Evolutionary conservation across 345 rosid genomes (phyloP), one percentile per base, ranked within the genome.

Genomic region (Citrus maxima): DNA sequence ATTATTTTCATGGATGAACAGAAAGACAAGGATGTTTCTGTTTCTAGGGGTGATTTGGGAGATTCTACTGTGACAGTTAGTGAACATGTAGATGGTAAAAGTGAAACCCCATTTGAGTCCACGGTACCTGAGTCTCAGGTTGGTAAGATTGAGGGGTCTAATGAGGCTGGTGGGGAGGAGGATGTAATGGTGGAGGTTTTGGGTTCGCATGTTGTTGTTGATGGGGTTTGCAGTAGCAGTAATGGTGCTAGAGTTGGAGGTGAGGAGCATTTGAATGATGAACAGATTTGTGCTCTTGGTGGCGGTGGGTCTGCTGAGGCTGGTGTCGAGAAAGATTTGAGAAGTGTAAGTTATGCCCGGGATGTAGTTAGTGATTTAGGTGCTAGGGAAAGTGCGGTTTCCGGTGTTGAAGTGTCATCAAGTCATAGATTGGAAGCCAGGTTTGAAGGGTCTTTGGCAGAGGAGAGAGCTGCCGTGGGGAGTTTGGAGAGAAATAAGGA

Each of bases 111-210:
- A 37, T 80, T 7, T 66, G 80, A 72, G 80, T 21, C 72, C 5
- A 71, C 66, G 77, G 73, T 1, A 76, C 72, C 19, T 40, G 84
- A 80, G 40, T 58, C 62, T 74, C 80, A 60, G 70, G 77, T 42
- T 77, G 79, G 54, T 75, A 73, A 51, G 79, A 58, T 42, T 63
- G 82, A 78, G 67, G 76, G 77, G 22, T 62, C 77, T 14, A 27
- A n/a, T 38, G 87, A 68, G 80, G 89, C 68, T 70, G 78, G 79
- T 80, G 79, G 80, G 37, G 87, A 82, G 56, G 89, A 72, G 46
- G 89, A 87, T 69, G 62, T 77, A 68, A 80, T 79, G 84, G 88
- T 87, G 76, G 89, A 82, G 84, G 88, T 79, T 68, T 58, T 78
- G 82, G 84, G 88, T 46, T 84, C 89, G 56, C 84, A 77, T 51